A percentile compares a stretch with the other conserved stretches of the same genome.
Evolutionary conservation across 371 early-diverging fungal genomes (phyloP).

Genomic region (Apophysomyces variabilis): DNA sequence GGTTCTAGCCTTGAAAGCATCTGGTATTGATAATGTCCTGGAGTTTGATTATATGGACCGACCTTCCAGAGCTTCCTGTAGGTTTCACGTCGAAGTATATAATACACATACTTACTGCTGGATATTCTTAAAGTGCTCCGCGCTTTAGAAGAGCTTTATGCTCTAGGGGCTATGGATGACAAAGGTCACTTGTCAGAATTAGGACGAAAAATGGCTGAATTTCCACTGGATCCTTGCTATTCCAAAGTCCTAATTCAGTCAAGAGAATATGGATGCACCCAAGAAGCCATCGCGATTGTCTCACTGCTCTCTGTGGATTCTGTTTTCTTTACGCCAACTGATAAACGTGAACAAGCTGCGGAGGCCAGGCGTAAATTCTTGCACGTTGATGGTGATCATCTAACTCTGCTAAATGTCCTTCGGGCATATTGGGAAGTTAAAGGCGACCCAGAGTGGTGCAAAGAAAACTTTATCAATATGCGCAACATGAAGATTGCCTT

Average conservation of each 20-base stretch:
- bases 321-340: slow-evolving; percentile 84
- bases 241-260: slow-evolving; percentile 91
- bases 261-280: slow-evolving; percentile 70
- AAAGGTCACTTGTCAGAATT: slow-evolving; percentile 80
- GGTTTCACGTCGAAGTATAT: slow-evolving; percentile 8
- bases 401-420: slow-evolving; percentile 86
- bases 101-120: background rate
- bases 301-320: slow-evolving; percentile 90
- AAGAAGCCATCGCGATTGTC: slow-evolving; percentile 88
- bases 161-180: slow-evolving; percentile 89
- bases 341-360: slow-evolving; percentile 87
- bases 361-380: slow-evolving; percentile 79
- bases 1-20: slow-evolving; percentile 85
- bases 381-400: slow-evolving; percentile 87
- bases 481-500: slow-evolving; percentile 86
- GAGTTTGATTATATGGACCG: slow-evolving; percentile 96
- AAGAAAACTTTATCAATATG: slow-evolving; percentile 86
- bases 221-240: slow-evolving; percentile 92
- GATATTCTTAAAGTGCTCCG: slow-evolving; percentile 58
- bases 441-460: slow-evolving; percentile 87
- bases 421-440: slow-evolving; percentile 77
- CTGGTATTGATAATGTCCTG: slow-evolving; percentile 88
- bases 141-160: slow-evolving; percentile 88
- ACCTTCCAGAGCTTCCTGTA: slow-evolving; percentile 75
- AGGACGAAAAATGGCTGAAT: slow-evolving; percentile 90